Percentiles rank a stretch among this genome's conserved stretches.
Evolutionary conservation across 306 rosid species (phyloP).

Genomic region (Abrus pulchellus): DNA sequence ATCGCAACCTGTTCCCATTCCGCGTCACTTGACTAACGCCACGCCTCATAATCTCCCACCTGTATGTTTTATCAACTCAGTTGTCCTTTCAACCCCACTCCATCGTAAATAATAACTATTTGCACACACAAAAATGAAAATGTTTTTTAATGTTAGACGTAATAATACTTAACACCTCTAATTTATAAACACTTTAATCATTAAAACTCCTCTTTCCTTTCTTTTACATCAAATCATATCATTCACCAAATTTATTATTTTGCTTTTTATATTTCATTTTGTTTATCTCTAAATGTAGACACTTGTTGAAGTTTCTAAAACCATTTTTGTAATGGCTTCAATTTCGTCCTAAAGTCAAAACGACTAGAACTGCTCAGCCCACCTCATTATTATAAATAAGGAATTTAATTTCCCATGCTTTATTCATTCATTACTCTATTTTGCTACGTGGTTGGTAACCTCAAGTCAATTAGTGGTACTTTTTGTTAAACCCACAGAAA

Average conservation of each 20-base stretch:
- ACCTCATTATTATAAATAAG: constrained; percentile 7
- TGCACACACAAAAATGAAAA: neutral
- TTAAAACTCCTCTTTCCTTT: too few species aligned
- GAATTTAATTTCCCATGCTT: neutral
- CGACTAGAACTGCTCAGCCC: neutral
- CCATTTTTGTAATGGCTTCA: neutral
- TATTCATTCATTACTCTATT: neutral
- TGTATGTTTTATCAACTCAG: neutral
- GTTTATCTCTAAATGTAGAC: too few species aligned
- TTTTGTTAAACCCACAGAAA: neutral
- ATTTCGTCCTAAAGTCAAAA: constrained; percentile 27
- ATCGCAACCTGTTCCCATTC: neutral
- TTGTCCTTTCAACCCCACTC: neutral
- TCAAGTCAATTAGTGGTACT: neutral
- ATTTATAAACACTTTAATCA: too few species aligned
- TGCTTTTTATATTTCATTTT: too few species aligned
- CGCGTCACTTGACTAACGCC: constrained; percentile 2
- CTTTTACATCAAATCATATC: too few species aligned
- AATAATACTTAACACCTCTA: too few species aligned
- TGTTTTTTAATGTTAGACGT: neutral
- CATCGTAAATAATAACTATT: neutral
- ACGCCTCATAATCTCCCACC: too few species aligned
- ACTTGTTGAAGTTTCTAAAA: too few species aligned
- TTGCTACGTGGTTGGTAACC: neutral
- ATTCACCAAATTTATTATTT: too few species aligned